These are phyloP conservation scores for Allium cepa DNA, from an alignment of 106 monocot genomes.

Conservation along the genomic window DNA sequence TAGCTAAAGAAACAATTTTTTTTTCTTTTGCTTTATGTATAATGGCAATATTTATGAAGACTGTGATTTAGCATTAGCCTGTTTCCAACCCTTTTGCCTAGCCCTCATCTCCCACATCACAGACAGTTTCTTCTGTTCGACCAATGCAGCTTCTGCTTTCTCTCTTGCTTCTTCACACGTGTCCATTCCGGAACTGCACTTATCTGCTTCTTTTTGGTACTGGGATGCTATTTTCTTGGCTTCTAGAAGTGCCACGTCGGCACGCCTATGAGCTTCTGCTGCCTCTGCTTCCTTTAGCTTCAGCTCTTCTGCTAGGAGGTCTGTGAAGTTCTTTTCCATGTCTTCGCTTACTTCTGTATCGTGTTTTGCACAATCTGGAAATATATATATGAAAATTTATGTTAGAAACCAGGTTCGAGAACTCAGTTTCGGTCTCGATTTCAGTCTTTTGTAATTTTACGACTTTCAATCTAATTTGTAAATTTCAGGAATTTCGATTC, in stretches of 20 bases:
- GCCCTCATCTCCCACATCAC: slow-evolving; percentile 79
- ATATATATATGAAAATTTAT: background rate
- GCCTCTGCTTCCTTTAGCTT: slow-evolving; percentile 75
- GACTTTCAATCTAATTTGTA: no score
- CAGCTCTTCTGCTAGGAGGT: slow-evolving; percentile 80
- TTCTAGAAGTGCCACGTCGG: slow-evolving; percentile 66
- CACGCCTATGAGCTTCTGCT: slow-evolving; percentile 40
- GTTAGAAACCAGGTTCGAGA: background rate
- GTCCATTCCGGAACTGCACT: slow-evolving; percentile 95
- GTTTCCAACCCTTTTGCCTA: slow-evolving; percentile 68
- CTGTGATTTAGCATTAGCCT: slow-evolving; percentile 19
- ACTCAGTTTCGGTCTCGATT: no score
- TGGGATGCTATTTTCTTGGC: slow-evolving; percentile 89
- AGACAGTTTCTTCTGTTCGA: slow-evolving; percentile 57
- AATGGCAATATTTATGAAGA: background rate
- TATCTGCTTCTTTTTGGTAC: slow-evolving; percentile 93
- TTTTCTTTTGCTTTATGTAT: no score
- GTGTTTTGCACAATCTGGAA: slow-evolving; percentile 72
- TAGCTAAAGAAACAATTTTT: no score
- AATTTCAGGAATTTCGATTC: no score
- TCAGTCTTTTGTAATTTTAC: no score
- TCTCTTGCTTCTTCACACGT: slow-evolving; percentile 93
- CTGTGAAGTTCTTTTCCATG: slow-evolving; percentile 79
- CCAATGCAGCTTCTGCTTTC: slow-evolving; percentile 44
- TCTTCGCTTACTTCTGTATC: slow-evolving; percentile 81